Conservation (phyloP, 768 basidiomycete species). For the Hysterangium stoloniferum region DNA sequence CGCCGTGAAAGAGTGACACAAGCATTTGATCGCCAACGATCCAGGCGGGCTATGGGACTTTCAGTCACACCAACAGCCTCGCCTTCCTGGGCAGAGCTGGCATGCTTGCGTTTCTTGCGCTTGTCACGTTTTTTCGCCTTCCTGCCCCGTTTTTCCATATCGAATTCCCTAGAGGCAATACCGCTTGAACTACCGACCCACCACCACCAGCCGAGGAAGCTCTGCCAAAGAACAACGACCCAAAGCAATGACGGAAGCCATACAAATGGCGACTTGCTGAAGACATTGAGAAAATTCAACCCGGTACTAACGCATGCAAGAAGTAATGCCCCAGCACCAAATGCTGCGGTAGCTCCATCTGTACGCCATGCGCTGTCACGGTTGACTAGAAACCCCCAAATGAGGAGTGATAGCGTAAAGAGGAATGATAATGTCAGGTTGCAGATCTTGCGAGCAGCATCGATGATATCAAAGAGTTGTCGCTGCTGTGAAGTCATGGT, state of each 20-base stretch:
- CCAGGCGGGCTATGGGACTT: neutral
- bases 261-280: constrained; percentile 71
- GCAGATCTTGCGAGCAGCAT: constrained; percentile 85
- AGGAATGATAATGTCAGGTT: constrained; percentile 94
- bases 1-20: constrained; percentile 6
- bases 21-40: constrained; percentile 15
- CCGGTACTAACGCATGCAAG: constrained; percentile 80
- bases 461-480: constrained; percentile 46
- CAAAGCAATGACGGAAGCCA: constrained; percentile 91
- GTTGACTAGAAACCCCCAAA: constrained; percentile 92
- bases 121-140: constrained; percentile 18
- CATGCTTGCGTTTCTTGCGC: constrained; percentile 14
- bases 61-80: neutral
- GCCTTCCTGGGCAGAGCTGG: neutral
- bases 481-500: constrained; percentile 11
- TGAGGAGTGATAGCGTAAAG: constrained; percentile 80
- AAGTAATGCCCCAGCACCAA: constrained; percentile 75
- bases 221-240: constrained; percentile 95
- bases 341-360: constrained; percentile 93
- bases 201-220: constrained; percentile 98
- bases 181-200: constrained; percentile 83
- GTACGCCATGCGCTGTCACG: constrained; percentile 90
- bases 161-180: constrained; percentile 67
- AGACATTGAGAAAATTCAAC: constrained; percentile 85
- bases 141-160: constrained; percentile 43